These are phyloP conservation scores for Citrus unshiu DNA, from an alignment of 345 rosid genomes.

Conservation along the genomic window DNA sequence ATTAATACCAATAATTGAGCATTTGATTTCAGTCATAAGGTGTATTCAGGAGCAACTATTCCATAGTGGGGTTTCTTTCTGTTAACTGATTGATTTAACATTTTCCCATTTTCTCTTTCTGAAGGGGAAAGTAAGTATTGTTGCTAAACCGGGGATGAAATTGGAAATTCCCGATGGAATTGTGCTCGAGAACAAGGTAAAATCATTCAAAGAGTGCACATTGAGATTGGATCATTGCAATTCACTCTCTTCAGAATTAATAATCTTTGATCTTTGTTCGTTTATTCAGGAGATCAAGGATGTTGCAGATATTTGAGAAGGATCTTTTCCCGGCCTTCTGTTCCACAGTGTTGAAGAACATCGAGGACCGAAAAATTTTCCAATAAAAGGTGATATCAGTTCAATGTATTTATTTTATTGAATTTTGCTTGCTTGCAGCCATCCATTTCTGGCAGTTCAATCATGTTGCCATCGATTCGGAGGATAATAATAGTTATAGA, in stretches of 20 bases:
- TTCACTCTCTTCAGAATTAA: neutral
- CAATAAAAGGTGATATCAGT: constrained; percentile 4
- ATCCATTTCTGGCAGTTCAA: neutral
- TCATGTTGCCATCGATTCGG: neutral
- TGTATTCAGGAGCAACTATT: neutral
- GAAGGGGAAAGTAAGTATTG: constrained; percentile 46
- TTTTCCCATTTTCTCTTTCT: neutral
- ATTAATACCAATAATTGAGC: neutral
- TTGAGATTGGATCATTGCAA: neutral
- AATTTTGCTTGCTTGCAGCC: neutral
- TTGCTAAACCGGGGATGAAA: constrained; percentile 37
- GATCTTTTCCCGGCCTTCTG: neutral
- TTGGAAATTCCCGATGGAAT: constrained; percentile 46
- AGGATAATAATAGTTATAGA: neutral
- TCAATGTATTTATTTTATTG: neutral
- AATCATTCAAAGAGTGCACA: neutral
- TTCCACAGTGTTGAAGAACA: neutral
- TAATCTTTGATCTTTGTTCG: neutral
- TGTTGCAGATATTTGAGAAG: constrained; percentile 28
- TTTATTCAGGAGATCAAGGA: constrained; percentile 34
- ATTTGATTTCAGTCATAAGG: neutral
- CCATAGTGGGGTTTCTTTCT: neutral
- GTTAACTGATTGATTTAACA: neutral
- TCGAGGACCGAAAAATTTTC: neutral
- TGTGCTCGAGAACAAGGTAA: constrained; percentile 41